Evolutionary conservation across 495 filamentous ascomycete genomes (phyloP), one percentile per base, ranked within the genome.

Genomic region (Margaritispora aquatica): DNA sequence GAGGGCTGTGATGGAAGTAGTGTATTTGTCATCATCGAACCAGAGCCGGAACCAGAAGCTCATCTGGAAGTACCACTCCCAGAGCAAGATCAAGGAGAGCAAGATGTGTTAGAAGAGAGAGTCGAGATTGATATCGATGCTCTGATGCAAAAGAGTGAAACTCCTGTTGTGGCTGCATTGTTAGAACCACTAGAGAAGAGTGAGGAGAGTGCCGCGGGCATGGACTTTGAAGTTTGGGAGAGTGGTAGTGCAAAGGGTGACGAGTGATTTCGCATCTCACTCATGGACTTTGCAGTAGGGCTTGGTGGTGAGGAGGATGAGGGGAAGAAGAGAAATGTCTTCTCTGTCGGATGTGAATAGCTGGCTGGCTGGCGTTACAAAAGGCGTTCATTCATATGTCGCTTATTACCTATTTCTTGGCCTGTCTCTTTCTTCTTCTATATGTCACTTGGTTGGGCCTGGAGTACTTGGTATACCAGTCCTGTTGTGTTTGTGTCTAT

Each of bases 201-300:
- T 0, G 77, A 73, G 31, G 77, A 79, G 59, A 75, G 69, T 24
- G 21, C 47, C n/a, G n/a, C n/a, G n/a, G n/a, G n/a, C n/a, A n/a
- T n/a, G 26, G 27, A 41, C 59, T 83, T 82, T 66, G 80, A 86
- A 69, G 75, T 88, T 24, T 87, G 83, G 83, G 84, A 87, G 71
- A 86, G 81, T 66, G 78, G 72, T 36, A 84, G 79, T 63, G 77
- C 80, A 20, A 80, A 80, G 55, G 66, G 51, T 48, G 66, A 58
- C n/a, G 60, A 66, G 27, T 56, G 57, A 75, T 56, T n/a, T 44
- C 38, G 3, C 38, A 9, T 17, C 11, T 44, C 38, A n/a, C 38
- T 44, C 19, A 2, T 8, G 10, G 29, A 34, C 13, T 34, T 5
- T 34, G 5, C 5, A 34, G 5, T 5, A 5, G 13, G 13, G 13